Evolutionary conservation across 2,329 filamentous ascomycete species (phyloP), one percentile per base, ranked within the genome.

Genomic region (Cryphonectria carpinicola): DNA sequence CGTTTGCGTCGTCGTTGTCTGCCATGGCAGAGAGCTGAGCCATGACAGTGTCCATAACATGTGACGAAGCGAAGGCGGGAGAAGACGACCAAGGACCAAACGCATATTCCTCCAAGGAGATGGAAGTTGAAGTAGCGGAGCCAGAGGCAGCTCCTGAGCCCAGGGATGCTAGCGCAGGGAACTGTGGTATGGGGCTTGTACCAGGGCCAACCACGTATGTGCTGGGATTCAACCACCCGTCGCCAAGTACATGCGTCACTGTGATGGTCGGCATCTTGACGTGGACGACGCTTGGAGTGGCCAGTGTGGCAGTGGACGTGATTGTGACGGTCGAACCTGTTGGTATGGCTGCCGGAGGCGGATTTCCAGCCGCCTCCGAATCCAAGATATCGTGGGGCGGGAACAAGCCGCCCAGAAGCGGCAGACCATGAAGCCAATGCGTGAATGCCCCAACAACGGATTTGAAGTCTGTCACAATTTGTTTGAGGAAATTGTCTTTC

Each of bases 211-310:
- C 65, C 1, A 65, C 46, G 43, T 69, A 73, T 54, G 70, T 69
- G 52, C 71, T 73, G 14, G 71, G 71, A 28, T 32, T 66, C 25
- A 73, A 69, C 71, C 71, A 73, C 14, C 71, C 71, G 39, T 73
- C 67, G 10, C 71, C 71, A 43, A 73, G 70, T 0, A 73, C 67
- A 67, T 73, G 71, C 10, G 71, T 73, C 1, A 73, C 65, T 37
- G 70, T 73, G 19, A 73, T n/a, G 0, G 71, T 73, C 3, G 71
- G 71, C 35, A 71, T n/a, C 3, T 67, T 43, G 10, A 71, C 28
- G 22, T 52, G 63, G 25, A 28, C 49, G 4, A 61, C 22, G 19
- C 49, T 69, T 13, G 65, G 58, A 13, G 66, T 41, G 11, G 65
- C 32, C n/a, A 68, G 10, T 14, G 65, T 68, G 28, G 62, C 39